A percentile compares a stretch with the other conserved stretches of the same genome.
Evolutionary conservation across 2,329 filamentous ascomycete genomes (phyloP).

Genomic region (Alternaria tenuissima): DNA sequence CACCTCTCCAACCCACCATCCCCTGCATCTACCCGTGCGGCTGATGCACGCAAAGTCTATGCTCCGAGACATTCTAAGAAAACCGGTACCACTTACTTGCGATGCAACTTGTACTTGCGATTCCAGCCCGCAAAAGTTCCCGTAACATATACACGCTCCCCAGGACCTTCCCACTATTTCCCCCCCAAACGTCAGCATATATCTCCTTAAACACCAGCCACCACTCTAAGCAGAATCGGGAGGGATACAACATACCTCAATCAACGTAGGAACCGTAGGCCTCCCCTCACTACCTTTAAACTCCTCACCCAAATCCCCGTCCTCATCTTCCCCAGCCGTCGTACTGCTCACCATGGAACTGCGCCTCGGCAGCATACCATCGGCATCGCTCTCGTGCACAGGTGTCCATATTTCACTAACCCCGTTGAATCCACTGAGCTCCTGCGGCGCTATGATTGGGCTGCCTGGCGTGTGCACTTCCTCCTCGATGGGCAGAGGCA

Average conservation of each 20-base stretch:
- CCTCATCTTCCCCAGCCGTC: conserved; percentile 73
- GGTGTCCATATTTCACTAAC: conserved; percentile 53
- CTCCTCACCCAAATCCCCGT: conserved; percentile 67
- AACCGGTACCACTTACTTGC: conserved; percentile 70
- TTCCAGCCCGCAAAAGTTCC: conserved; percentile 98
- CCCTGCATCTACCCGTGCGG: background rate
- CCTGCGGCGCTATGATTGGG: conserved; percentile 79
- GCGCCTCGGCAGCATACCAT: conserved; percentile 64
- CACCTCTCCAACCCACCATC: too few relatives aligned
- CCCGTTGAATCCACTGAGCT: conserved; percentile 43
- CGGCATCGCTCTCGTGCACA: conserved; percentile 54
- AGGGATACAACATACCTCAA: conserved; percentile 60
- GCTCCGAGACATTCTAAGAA: conserved; percentile 10
- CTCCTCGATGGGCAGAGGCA: conserved; percentile 93
- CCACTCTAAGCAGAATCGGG: too few relatives aligned
- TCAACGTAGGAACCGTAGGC: conserved; percentile 80
- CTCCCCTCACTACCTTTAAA: conserved; percentile 71
- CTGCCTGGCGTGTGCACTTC: conserved; percentile 89
- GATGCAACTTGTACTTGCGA: conserved; percentile 86
- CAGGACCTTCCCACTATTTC: conserved; percentile 73
- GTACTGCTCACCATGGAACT: conserved; percentile 63
- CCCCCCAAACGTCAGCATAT: too few relatives aligned
- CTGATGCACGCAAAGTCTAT: background rate
- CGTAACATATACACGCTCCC: conserved; percentile 93
- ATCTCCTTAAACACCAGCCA: too few relatives aligned